Evolutionary conservation across 2,329 filamentous ascomycete species (phyloP), one percentile per base, ranked within the genome.

Genomic region (Aureobasidium mangrovei): DNA sequence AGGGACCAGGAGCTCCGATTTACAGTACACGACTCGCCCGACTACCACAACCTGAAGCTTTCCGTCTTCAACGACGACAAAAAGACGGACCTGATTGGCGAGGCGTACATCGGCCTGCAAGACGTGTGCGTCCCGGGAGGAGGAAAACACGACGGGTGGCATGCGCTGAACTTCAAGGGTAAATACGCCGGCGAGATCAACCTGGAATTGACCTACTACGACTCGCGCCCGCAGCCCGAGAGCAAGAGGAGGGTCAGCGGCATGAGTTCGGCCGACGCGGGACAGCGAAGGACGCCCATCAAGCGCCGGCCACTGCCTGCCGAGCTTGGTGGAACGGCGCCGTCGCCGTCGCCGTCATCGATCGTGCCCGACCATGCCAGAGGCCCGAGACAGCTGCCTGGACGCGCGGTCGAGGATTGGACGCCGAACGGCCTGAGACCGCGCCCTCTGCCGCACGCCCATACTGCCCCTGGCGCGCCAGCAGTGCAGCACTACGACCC

Each of bases 1-100:
- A 98, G 93, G 93, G 93, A 98, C 69, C 89, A 97, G 71, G 93
- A 98, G 70, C 80, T 98, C 42, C 88, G 93, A 58, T 98, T 97
- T 67, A 88, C 82, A 42, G 93, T 98, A 12, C 91, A 96, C 77
- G 91, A 97, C 65, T 96, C 90, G 12, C 85, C 90, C 18, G 93
- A 98, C 71, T 98, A 98, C 75, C 90, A 89, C 71, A 88, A 91
- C 67, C 79, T 98, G 55, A 98, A 98, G 69, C 79, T 97, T 12
- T 96, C 91, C 2, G 82, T 97, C 4, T 98, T 98, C 74, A 96
- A 95, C 67, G 93, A 98, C 65, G 93, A 98, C 72, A 97, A 96
- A 75, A 94, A 86, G 74, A 97, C 91, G 0, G 93, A 98, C 61
- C 72, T 98, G 60, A 96, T 98, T 63, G 93, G 93, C 60, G 93